Evolutionary conservation across 1,284 basidiomycete genomes (phyloP).

Genomic region (Ceratobasidium sp.): DNA sequence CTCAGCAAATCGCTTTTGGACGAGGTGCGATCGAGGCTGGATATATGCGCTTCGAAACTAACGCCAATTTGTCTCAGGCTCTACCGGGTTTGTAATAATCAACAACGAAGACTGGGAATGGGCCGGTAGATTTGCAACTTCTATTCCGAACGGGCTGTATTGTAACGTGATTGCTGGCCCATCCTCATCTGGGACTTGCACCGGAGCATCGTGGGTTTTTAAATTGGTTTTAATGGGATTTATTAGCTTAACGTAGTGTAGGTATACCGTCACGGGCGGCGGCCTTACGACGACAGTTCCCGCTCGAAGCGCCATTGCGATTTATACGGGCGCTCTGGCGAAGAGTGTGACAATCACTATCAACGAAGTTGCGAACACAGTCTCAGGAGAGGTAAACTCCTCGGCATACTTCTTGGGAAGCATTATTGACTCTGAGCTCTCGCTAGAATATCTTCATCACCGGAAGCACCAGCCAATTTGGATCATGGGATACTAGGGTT

Average conservation of each 20-base stretch:
- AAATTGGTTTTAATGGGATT: not conserved
- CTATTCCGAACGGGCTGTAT: slow-evolving; percentile 50
- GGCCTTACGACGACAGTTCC: slow-evolving; percentile 36
- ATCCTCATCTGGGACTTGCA: slow-evolving; percentile 30
- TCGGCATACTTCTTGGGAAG: not conserved
- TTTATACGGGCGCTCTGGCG: slow-evolving; percentile 48
- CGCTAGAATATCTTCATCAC: slow-evolving; percentile 5
- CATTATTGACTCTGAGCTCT: no score
- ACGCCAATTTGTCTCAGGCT: not conserved
- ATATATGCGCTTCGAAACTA: not conserved
- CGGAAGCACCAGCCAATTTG: slow-evolving; percentile 8
- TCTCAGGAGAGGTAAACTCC: not conserved
- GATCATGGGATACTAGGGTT: not conserved
- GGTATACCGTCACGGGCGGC: slow-evolving; percentile 41
- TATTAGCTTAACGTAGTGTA: not conserved
- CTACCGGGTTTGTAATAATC: slow-evolving; percentile 62
- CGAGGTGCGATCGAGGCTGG: slow-evolving; percentile 34
- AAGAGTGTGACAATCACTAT: not conserved
- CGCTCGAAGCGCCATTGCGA: slow-evolving; percentile 36
- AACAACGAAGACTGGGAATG: slow-evolving; percentile 50
- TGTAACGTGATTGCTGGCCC: slow-evolving; percentile 49
- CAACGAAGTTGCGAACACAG: not conserved
- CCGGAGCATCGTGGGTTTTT: slow-evolving; percentile 47
- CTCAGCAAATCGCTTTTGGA: slow-evolving; percentile 50
- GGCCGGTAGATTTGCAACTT: slow-evolving; percentile 48